Evolutionary conservation across 495 filamentous ascomycete species (phyloP), one percentile per base, ranked within the genome.

Genomic region (Aspergillus incahuasiensis): DNA sequence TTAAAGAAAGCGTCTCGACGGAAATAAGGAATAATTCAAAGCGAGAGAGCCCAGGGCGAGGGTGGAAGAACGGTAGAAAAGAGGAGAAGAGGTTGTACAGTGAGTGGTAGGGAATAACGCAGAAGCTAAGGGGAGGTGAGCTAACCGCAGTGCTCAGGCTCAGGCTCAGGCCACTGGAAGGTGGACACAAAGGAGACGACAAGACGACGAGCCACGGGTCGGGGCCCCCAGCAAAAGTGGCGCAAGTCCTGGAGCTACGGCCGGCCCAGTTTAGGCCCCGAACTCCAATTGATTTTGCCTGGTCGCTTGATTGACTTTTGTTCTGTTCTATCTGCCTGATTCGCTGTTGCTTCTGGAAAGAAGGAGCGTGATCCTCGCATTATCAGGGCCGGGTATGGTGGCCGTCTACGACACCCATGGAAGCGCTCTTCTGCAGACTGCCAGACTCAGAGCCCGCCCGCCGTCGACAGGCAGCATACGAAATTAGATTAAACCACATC

Each of bases 171-270:
- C 61, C 61, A 60, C 60, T 39, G 55, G 55, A 55, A 35, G 40
- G n/a, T 35, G 52, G 42, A 55, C 51, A 60, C 57, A 59, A 62
- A 59, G 55, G 59, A 59, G 59, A n/a, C n/a, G 56, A 62, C 57
- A 47, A 48, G 43, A 40, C 5, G 39, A 62, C 63, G 59, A 65
- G 59, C 63, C 63, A 65, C 63, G 63, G 63, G 59, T 62, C 59
- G 63, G 56, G 51, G 56, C 49, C 54, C 56, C 54, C 25, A 63
- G 54, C 47, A 54, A 49, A 56, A 61, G 62, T 65, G 62, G 56
- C 62, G 59, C 59, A 61, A 61, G 58, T 58, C 48, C 48, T 42
- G 30, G 42, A 52, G 48, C 52, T 60, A 48, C 43, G 46, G 42
- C 57, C 24, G 58, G 55, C 52, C 44, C 24, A 52, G 52, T 56